Percentiles rank a stretch among this genome's conserved stretches.
phyloP scores from a whole-genome alignment of 345 rosid genomes.

The Pistacia vera region DNA sequence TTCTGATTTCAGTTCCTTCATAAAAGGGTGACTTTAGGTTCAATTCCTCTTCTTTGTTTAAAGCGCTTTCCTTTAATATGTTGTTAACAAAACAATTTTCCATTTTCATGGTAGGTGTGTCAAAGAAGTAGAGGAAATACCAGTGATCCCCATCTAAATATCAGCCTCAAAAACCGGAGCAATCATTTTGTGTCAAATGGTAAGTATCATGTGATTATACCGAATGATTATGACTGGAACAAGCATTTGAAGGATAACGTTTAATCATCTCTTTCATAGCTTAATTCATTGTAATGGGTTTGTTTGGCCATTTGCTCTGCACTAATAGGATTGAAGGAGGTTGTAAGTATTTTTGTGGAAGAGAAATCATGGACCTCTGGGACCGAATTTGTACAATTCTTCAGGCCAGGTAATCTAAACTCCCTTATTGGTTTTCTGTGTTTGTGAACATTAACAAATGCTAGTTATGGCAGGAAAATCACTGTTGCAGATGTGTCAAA shows the following conservation, averaged over 20 bases:
- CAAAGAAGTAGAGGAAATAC: too few species aligned
- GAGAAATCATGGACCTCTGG: constrained; percentile 86
- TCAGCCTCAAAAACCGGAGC: constrained; percentile 35
- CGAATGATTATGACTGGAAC: constrained; percentile 61
- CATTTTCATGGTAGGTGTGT: too few species aligned
- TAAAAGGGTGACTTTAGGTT: too few species aligned
- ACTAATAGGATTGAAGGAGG: constrained; percentile 84
- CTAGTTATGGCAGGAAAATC: constrained; percentile 50
- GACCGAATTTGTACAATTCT: constrained; percentile 61
- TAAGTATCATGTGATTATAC: constrained; percentile 81
- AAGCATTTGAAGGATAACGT: constrained; percentile 51
- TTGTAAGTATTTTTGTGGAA: constrained; percentile 60
- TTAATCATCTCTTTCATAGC: constrained; percentile 76
- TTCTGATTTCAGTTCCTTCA: too few species aligned
- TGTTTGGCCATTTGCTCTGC: constrained; percentile 69
- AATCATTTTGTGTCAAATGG: constrained; percentile 63
- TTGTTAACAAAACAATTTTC: too few species aligned
- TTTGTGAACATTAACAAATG: not conserved
- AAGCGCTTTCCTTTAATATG: too few species aligned
- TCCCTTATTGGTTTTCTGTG: not conserved
- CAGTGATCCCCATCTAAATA: too few species aligned
- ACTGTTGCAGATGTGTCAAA: constrained; percentile 70
- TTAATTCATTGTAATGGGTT: constrained; percentile 80
- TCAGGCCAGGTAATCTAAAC: constrained; percentile 51
- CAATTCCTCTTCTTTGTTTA: too few species aligned